These are phyloP conservation scores for Seminavis robusta DNA, from an alignment of 108 stramenopile species.

Conservation along the genomic window DNA sequence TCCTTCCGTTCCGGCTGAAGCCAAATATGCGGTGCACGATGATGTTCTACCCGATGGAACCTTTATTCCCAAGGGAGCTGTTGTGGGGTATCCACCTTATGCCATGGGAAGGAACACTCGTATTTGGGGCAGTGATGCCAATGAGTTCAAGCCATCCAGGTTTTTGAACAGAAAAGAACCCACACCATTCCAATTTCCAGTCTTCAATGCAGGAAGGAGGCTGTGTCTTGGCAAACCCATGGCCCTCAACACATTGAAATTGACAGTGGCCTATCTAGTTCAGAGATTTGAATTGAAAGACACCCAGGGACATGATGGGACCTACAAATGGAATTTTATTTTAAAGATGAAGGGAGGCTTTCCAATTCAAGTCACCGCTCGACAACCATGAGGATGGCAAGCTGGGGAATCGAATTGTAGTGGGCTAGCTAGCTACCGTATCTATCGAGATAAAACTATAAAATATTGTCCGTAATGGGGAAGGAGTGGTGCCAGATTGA, in stretches of 20 bases:
- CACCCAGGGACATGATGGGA: conserved; percentile 14
- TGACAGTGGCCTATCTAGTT: conserved; percentile 10
- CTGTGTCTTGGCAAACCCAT: conserved; percentile 29
- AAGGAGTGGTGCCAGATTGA: too few relatives aligned
- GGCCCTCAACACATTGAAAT: conserved; percentile 32
- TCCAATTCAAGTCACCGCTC: too few relatives aligned
- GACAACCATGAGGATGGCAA: too few relatives aligned
- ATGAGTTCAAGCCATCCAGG: conserved; percentile 36
- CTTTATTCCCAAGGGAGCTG: conserved; percentile 17
- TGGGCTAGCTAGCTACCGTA: too few relatives aligned
- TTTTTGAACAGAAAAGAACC: conserved; percentile 29
- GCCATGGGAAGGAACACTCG: conserved; percentile 23
- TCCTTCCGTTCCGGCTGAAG: conserved; percentile 38
- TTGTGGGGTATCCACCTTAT: conserved; percentile 22
- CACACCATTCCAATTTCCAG: background rate
- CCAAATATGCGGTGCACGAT: conserved; percentile 20
- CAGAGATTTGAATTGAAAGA: conserved; percentile 13
- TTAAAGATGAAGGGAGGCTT: conserved; percentile 22
- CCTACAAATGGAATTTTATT: too few relatives aligned
- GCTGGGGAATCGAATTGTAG: too few relatives aligned
- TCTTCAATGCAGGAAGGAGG: conserved; percentile 32
- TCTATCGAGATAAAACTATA: too few relatives aligned
- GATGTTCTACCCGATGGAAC: conserved; percentile 55
- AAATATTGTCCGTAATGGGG: too few relatives aligned
- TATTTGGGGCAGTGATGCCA: conserved; percentile 38